A percentile compares a stretch with the other conserved stretches of the same genome.
Evolutionary conservation across 2,329 filamentous ascomycete species (phyloP).

Genomic region (Annulohypoxylon truncatum): DNA sequence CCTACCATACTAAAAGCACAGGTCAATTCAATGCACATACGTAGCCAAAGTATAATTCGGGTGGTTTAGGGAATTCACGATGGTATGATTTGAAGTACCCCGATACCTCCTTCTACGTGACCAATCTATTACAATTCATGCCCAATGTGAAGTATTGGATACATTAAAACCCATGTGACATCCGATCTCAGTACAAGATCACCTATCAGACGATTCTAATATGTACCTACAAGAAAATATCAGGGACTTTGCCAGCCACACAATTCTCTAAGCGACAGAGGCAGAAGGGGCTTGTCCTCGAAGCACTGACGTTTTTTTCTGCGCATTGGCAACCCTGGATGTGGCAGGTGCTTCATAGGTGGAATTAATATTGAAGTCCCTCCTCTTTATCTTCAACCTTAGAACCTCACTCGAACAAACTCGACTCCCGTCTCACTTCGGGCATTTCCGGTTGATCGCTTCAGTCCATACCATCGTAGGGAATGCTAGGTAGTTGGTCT

Average conservation of each 20-base stretch:
- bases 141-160: constrained; percentile 7
- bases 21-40: background rate
- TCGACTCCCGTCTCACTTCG: constrained; percentile 12
- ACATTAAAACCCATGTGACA: constrained; percentile 19
- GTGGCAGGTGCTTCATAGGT: background rate
- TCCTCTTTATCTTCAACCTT: background rate
- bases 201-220: constrained; percentile 24
- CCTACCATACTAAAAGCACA: background rate
- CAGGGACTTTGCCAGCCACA: constrained; percentile 16
- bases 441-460: constrained; percentile 26
- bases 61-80: constrained; percentile 22
- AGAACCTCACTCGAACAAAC: background rate
- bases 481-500: background rate
- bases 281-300: constrained; percentile 1
- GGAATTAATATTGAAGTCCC: background rate
- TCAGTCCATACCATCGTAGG: constrained; percentile 1
- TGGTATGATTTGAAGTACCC: background rate
- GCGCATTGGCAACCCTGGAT: too few species aligned
- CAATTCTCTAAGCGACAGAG: background rate
- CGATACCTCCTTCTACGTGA: background rate
- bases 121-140: background rate
- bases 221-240: background rate
- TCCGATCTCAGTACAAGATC: constrained; percentile 34
- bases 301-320: background rate
- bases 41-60: constrained; percentile 10